phyloP scores from a whole-genome alignment of 768 basidiomycete genomes.

The Kondoa malvinella region DNA sequence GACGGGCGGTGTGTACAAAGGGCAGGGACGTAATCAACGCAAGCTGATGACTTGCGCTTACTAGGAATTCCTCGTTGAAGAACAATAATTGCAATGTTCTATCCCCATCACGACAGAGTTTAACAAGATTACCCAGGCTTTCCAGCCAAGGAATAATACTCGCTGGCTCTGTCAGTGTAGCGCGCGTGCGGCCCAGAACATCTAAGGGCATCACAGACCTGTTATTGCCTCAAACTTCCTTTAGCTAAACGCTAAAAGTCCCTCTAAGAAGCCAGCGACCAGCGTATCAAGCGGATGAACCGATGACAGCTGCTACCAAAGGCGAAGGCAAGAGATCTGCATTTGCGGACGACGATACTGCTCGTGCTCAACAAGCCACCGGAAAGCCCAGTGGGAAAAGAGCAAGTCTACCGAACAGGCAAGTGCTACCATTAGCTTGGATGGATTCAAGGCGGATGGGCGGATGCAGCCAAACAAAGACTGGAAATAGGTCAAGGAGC shows the following conservation, averaged over 20 bases:
- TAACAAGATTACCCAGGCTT: slow-evolving; percentile 62
- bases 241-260: slow-evolving; percentile 63
- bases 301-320: no score
- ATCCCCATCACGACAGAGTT: slow-evolving; percentile 67
- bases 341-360: no score
- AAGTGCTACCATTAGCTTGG: no score
- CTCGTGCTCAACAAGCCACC: no score
- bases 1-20: slow-evolving; percentile 80
- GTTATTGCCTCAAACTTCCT: slow-evolving; percentile 80
- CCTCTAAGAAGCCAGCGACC: slow-evolving; percentile 51
- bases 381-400: no score
- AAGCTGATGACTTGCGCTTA: slow-evolving; percentile 75
- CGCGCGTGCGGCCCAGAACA: slow-evolving; percentile 73
- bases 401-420: no score
- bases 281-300: no score
- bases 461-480: no score
- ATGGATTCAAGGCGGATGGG: slow-evolving; percentile 56
- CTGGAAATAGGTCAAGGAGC: no score
- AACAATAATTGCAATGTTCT: slow-evolving; percentile 83
- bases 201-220: slow-evolving; percentile 83
- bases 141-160: slow-evolving; percentile 59
- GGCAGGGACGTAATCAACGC: slow-evolving; percentile 79
- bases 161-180: slow-evolving; percentile 80
- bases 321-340: no score
- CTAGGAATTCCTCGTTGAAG: slow-evolving; percentile 82